These are phyloP conservation scores for Hibiscus tridactylites DNA, from an alignment of 345 rosid species.

Conservation along the genomic window DNA sequence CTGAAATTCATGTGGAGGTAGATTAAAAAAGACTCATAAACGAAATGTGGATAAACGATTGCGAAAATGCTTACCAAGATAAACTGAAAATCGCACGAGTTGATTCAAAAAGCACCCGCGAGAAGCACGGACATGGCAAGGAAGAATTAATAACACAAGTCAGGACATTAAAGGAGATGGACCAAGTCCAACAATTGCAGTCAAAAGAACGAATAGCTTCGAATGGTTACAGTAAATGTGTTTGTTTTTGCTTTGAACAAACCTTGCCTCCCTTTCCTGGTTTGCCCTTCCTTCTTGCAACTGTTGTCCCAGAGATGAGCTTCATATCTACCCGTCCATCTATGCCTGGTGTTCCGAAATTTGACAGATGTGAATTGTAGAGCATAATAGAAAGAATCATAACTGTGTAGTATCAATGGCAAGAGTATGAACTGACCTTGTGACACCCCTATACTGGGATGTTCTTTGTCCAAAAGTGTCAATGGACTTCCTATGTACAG, in stretches of 20 bases:
- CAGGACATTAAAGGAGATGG: slow-evolving; percentile 21
- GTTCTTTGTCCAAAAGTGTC: slow-evolving; percentile 85
- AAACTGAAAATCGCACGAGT: slow-evolving; percentile 12
- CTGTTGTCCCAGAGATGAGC: slow-evolving; percentile 89
- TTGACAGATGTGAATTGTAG: background rate
- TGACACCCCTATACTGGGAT: slow-evolving; percentile 80
- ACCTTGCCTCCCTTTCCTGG: slow-evolving; percentile 92
- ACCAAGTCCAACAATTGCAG: slow-evolving; percentile 18
- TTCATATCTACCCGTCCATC: slow-evolving; percentile 90
- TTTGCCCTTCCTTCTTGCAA: slow-evolving; percentile 91
- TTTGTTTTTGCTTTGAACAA: slow-evolving; percentile 14
- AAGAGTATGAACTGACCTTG: slow-evolving; percentile 36
- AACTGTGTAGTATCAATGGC: background rate
- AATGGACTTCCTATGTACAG: slow-evolving; percentile 70
- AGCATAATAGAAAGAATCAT: background rate
- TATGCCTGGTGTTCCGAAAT: slow-evolving; percentile 32
- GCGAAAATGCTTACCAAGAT: background rate
- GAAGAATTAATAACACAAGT: slow-evolving; percentile 24
- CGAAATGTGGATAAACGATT: background rate
- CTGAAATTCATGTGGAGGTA: slow-evolving; percentile 19
- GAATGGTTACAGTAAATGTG: slow-evolving; percentile 9
- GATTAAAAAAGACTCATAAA: background rate
- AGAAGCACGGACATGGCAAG: slow-evolving; percentile 22
- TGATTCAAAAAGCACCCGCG: slow-evolving; percentile 29
- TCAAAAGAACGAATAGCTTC: slow-evolving; percentile 16